phyloP scores from a whole-genome alignment of 305 asterid genomes.

The Fraxinus platypoda region DNA sequence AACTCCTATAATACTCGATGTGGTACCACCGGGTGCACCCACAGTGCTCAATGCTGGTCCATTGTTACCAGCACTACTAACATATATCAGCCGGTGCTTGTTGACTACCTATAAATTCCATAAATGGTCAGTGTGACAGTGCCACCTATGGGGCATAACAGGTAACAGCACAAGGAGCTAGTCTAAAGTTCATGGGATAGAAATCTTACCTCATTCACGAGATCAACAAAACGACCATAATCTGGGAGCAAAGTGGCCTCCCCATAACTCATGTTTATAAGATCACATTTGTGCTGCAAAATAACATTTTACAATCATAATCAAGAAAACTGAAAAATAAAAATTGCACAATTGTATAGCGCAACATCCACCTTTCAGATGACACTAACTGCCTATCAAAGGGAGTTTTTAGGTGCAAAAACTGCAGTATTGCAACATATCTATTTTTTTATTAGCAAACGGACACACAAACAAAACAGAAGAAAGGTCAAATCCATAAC shows the following conservation, averaged over 20 bases:
- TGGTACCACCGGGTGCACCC: constrained; percentile 99
- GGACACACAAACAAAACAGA: background rate
- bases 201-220: constrained; percentile 77
- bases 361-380: background rate
- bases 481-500: background rate
- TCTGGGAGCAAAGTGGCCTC: constrained; percentile 87
- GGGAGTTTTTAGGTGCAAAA: background rate
- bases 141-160: background rate
- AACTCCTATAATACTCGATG: constrained; percentile 93
- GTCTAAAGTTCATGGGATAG: constrained; percentile 21
- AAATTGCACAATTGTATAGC: constrained; percentile 2
- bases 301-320: constrained; percentile 5
- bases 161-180: constrained; percentile 23
- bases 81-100: constrained; percentile 77
- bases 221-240: constrained; percentile 96
- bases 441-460: background rate
- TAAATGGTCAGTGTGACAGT: constrained; percentile 8
- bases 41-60: constrained; percentile 98
- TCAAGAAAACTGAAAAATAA: background rate
- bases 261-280: constrained; percentile 98
- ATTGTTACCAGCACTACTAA: constrained; percentile 92
- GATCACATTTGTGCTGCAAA: constrained; percentile 94
- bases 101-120: constrained; percentile 68
- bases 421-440: background rate
- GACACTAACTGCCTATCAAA: background rate